A percentile compares a stretch with the other conserved stretches of the same genome.
Evolutionary conservation across 495 filamentous ascomycete species (phyloP).

Genomic region (Poronia punctata): DNA sequence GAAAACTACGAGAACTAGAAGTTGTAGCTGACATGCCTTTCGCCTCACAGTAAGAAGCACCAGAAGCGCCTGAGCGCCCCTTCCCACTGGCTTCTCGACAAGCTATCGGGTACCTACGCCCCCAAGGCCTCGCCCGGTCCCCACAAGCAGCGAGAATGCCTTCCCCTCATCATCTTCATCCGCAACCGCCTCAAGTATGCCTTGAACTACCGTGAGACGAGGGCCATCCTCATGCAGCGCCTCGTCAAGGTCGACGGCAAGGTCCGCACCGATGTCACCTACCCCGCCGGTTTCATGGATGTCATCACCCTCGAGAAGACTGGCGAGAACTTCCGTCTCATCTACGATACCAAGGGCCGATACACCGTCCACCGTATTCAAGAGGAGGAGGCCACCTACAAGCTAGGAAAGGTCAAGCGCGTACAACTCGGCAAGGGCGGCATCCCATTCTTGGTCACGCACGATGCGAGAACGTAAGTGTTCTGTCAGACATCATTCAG

Average conservation of each 20-base stretch:
- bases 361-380: slow-evolving; percentile 99
- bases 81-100: slow-evolving; percentile 99
- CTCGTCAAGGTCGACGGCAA: slow-evolving; percentile 99
- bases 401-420: slow-evolving; percentile 98
- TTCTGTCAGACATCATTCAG: slow-evolving; percentile 91
- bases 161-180: slow-evolving; percentile 98
- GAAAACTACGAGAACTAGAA: not conserved
- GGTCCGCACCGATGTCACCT: slow-evolving; percentile 97
- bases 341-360: slow-evolving; percentile 99
- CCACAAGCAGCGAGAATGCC: slow-evolving; percentile 98
- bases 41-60: slow-evolving; percentile 80
- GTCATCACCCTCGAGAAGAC: slow-evolving; percentile 99
- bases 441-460: slow-evolving; percentile 99
- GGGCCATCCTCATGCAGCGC: slow-evolving; percentile 98
- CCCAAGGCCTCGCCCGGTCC: slow-evolving; percentile 93
- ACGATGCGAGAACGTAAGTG: slow-evolving; percentile 99
- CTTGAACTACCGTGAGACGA: slow-evolving; percentile 94
- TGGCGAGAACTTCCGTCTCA: slow-evolving; percentile 97
- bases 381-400: slow-evolving; percentile 95
- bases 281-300: slow-evolving; percentile 98
- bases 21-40: slow-evolving; percentile 7
- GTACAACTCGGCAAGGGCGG: slow-evolving; percentile 98
- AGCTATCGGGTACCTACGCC: slow-evolving; percentile 95
- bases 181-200: slow-evolving; percentile 99
- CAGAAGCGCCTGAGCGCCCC: slow-evolving; percentile 98